phyloP scores from a whole-genome alignment of 495 filamentous ascomycete genomes.

The Xylaria flabelliformis region DNA sequence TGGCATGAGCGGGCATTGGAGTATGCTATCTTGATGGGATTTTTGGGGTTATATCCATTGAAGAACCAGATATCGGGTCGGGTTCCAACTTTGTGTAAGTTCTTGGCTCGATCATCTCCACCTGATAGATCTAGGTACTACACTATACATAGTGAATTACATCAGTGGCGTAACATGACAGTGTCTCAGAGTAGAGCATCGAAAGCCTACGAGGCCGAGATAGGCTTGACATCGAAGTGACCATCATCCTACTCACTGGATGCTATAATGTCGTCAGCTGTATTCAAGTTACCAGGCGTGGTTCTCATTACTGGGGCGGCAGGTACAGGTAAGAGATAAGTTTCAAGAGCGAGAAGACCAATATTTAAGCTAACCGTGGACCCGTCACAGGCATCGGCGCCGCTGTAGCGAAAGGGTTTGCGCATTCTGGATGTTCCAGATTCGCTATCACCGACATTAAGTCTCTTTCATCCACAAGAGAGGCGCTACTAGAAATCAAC shows the following conservation, averaged over 20 bases:
- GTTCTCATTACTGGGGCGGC: slow-evolving; percentile 36
- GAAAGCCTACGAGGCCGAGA: not conserved
- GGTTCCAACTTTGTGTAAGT: not conserved
- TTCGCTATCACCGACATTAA: slow-evolving; percentile 61
- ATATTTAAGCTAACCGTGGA: not conserved
- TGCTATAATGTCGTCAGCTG: slow-evolving; percentile 26
- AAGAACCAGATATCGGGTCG: not conserved
- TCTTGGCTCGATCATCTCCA: too few relatives aligned
- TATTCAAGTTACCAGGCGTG: slow-evolving; percentile 36
- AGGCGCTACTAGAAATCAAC: slow-evolving; percentile 40
- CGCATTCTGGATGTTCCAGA: slow-evolving; percentile 52
- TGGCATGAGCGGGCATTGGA: not conserved
- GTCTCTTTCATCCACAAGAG: slow-evolving; percentile 46
- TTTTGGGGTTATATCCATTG: not conserved
- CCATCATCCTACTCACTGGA: not conserved
- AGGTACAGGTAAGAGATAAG: slow-evolving; percentile 29
- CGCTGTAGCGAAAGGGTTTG: slow-evolving; percentile 58
- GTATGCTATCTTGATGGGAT: not conserved
- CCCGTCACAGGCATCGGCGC: slow-evolving; percentile 58
- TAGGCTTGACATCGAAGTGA: not conserved
- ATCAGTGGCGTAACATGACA: not conserved
- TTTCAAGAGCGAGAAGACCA: not conserved
- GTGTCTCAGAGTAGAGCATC: not conserved
- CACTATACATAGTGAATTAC: not conserved
- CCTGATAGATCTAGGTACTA: too few relatives aligned